Conservation (phyloP, 2,329 filamentous ascomycete species). For the Cytospora piceae region DNA sequence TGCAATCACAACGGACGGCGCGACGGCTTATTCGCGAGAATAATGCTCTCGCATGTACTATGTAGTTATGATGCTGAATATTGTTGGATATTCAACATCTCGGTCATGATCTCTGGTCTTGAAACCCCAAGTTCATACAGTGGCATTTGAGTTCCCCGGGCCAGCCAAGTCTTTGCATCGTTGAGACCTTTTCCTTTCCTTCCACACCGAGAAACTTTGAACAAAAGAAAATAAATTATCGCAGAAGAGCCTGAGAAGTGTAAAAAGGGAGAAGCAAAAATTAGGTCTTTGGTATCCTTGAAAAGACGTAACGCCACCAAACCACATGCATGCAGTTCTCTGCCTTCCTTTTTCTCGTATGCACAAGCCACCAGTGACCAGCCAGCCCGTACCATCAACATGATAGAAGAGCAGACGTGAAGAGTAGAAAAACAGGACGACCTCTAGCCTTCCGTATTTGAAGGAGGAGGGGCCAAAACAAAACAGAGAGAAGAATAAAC, state of each 20-base stretch:
- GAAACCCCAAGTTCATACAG: not conserved
- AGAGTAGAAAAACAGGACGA: no score
- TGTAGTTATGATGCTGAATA: not conserved
- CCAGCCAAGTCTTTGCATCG: not conserved
- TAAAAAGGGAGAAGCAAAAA: not conserved
- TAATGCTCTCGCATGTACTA: not conserved
- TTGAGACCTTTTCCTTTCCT: not conserved
- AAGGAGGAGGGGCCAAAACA: not conserved
- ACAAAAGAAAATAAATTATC: not conserved
- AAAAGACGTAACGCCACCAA: slow-evolving; percentile 12
- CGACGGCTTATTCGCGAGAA: not conserved
- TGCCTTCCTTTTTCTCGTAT: not conserved
- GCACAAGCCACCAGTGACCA: not conserved
- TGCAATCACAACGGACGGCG: not conserved
- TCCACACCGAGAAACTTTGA: not conserved
- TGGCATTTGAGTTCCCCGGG: not conserved
- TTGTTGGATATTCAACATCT: not conserved
- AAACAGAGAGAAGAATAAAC: not conserved
- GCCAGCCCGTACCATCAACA: not conserved
- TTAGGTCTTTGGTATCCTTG: slow-evolving; percentile 25
- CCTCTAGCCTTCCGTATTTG: not conserved
- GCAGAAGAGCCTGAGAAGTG: not conserved
- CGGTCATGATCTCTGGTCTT: not conserved
- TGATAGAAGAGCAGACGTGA: not conserved
- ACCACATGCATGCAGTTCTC: slow-evolving; percentile 6